Evolutionary conservation across 441 rosid genomes (phyloP).

Genomic region (Aleurites moluccanus): DNA sequence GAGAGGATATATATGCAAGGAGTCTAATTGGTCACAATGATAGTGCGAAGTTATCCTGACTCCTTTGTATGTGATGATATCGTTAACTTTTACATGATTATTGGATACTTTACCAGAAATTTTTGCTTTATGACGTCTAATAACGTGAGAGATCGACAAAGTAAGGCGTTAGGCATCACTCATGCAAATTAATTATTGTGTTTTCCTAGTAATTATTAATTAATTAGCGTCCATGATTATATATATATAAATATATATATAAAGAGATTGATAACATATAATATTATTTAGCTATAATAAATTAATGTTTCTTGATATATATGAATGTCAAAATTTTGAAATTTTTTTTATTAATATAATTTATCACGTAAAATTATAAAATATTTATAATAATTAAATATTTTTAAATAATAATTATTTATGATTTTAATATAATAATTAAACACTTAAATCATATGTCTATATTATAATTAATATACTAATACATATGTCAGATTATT

Average conservation of each 20-base stretch:
- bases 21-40: background rate
- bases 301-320: slow-evolving; percentile 11
- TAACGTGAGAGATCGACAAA: background rate
- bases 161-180: no score
- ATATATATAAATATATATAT: no score
- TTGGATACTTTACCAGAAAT: background rate
- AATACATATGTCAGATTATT: no score
- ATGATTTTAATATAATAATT: no score
- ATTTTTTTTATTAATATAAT: no score
- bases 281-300: background rate
- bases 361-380: no score
- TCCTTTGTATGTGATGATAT: background rate
- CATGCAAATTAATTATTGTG: background rate
- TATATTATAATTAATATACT: no score
- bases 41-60: background rate
- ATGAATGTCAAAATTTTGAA: slow-evolving; percentile 17
- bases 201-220: background rate
- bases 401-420: no score
- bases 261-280: background rate
- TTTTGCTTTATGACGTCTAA: slow-evolving; percentile 6
- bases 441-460: no score
- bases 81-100: background rate
- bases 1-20: background rate
- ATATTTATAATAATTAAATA: no score
- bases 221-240: background rate